Percentiles rank a stretch among this genome's conserved stretches.
Conservation (phyloP, 169 alveolate species). For the Eimeria tenella region DNA sequence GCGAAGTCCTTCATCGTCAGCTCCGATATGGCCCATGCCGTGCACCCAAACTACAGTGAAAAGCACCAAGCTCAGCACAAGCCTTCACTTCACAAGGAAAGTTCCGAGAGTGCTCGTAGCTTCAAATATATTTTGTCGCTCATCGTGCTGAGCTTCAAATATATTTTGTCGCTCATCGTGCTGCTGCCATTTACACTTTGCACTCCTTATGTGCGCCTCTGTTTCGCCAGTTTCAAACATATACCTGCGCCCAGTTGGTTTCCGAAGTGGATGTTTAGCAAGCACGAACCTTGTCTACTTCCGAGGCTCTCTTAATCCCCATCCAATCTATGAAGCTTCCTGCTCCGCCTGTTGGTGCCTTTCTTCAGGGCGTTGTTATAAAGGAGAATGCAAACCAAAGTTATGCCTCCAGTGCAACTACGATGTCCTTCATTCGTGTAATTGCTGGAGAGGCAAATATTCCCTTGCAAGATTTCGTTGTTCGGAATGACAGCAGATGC, state of each 20-base stretch:
- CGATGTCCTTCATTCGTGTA: slow-evolving; percentile 54
- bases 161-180: neutral
- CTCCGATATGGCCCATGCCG: slow-evolving; percentile 96
- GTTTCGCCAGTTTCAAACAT: too few species aligned
- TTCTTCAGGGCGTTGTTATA: slow-evolving; percentile 80
- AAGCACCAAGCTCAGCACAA: slow-evolving; percentile 94
- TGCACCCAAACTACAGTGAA: slow-evolving; percentile 96
- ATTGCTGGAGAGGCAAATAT: slow-evolving; percentile 58
- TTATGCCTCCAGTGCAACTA: slow-evolving; percentile 91
- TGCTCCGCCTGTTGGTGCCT: neutral
- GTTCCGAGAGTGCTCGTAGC: slow-evolving; percentile 18
- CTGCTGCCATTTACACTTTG: neutral
- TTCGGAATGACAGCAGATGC: slow-evolving; percentile 95
- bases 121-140: neutral
- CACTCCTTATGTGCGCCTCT: too few species aligned
- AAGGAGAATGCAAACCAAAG: slow-evolving; percentile 93
- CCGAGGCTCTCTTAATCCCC: too few species aligned
- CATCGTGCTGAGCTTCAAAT: neutral
- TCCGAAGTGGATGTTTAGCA: too few species aligned
- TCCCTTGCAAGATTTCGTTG: slow-evolving; percentile 95
- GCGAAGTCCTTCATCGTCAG: slow-evolving; percentile 73
- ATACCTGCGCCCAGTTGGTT: too few species aligned
- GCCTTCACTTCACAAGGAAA: slow-evolving; percentile 93
- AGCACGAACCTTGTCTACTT: too few species aligned
- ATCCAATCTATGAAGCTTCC: neutral